A percentile compares a stretch with the other conserved stretches of the same genome.
phyloP scores from a whole-genome alignment of 345 rosid species.

The Passiflora organensis region DNA sequence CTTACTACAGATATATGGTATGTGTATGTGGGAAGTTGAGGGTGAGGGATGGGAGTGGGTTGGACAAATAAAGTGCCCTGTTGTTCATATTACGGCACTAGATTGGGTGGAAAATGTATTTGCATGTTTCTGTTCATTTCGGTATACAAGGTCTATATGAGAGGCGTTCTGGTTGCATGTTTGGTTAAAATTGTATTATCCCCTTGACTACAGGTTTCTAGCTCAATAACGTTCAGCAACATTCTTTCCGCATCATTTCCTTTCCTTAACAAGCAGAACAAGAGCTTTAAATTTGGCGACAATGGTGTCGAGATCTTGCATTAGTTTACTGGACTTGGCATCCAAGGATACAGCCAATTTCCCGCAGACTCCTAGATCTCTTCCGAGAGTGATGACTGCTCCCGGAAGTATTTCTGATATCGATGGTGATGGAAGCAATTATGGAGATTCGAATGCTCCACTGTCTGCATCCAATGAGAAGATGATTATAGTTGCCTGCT shows the following conservation, averaged over 20 bases:
- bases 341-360: conserved; percentile 51
- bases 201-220: conserved; percentile 11
- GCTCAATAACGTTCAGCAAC: background rate
- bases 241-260: background rate
- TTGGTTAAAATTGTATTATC: conserved; percentile 2
- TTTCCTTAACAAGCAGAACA: background rate
- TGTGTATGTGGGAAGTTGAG: no score
- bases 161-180: background rate
- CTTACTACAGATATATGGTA: no score
- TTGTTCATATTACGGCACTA: no score
- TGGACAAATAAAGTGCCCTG: no score
- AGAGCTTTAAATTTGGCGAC: background rate
- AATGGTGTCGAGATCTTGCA: conserved; percentile 66
- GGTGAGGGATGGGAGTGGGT: no score
- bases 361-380: conserved; percentile 45
- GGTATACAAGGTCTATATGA: no score
- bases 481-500: conserved; percentile 38
- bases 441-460: conserved; percentile 11
- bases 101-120: no score
- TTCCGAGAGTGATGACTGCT: conserved; percentile 51
- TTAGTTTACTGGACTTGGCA: conserved; percentile 55
- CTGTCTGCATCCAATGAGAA: conserved; percentile 15
- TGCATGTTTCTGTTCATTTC: no score
- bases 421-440: conserved; percentile 26
- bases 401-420: conserved; percentile 52